A percentile compares a stretch with the other conserved stretches of the same genome.
Evolutionary conservation across 257 asterid genomes (phyloP).

Genomic region (Solanum bulbocastanum): DNA sequence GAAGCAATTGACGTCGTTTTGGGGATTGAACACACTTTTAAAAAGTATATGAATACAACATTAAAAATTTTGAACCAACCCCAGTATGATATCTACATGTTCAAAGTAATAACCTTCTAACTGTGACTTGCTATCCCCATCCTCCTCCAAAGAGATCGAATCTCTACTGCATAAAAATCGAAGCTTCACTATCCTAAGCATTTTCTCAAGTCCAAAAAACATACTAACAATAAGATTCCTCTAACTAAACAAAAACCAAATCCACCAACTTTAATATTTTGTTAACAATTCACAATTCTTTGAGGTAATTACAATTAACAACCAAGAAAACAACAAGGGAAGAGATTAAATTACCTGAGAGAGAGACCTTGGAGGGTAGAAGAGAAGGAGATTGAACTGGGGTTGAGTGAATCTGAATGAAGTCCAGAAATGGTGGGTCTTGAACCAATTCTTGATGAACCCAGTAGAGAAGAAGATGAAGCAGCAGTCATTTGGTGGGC

Average conservation of each 20-base stretch:
- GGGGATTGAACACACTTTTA: too few species aligned
- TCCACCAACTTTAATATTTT: neutral
- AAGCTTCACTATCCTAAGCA: neutral
- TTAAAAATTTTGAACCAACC: too few species aligned
- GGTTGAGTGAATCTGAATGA: constrained; percentile 11
- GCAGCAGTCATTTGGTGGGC: too few species aligned
- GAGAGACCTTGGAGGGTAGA: too few species aligned
- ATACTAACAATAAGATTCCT: neutral
- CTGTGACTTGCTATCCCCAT: neutral
- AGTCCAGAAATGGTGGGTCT: neutral
- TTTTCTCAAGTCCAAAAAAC: neutral
- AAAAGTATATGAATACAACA: too few species aligned
- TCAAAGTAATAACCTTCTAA: neutral
- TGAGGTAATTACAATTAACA: too few species aligned
- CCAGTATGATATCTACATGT: neutral
- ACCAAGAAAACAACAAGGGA: too few species aligned
- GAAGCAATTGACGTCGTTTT: too few species aligned
- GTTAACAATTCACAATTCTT: neutral
- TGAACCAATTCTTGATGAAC: neutral
- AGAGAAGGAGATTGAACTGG: too few species aligned
- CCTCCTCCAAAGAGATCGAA: neutral
- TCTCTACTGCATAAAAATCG: neutral
- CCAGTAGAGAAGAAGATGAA: too few species aligned
- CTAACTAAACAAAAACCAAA: neutral
- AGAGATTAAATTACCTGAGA: too few species aligned